A percentile compares a stretch with the other conserved stretches of the same genome.
Conservation (phyloP, 495 filamentous ascomycete species). For the Penicillium flavigenum region DNA sequence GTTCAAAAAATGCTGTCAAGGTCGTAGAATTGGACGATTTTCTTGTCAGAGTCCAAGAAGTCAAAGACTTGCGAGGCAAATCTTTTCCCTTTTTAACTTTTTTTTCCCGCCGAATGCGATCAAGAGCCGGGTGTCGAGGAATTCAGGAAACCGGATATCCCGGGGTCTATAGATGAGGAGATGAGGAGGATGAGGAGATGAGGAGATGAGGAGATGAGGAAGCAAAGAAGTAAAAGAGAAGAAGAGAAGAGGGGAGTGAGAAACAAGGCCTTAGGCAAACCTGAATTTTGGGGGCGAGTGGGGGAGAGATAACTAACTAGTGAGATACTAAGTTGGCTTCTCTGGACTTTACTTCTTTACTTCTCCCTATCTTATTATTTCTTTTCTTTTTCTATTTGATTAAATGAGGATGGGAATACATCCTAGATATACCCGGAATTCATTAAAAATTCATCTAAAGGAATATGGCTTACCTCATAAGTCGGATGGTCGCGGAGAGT, state of each 20-base stretch:
- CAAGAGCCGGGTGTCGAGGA: constrained; percentile 16
- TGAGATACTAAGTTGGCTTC: neutral
- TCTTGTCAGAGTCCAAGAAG: constrained; percentile 1
- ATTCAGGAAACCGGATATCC: neutral
- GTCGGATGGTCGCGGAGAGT: constrained; percentile 23
- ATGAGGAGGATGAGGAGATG: neutral
- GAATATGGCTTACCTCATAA: neutral
- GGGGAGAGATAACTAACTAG: constrained; percentile 1
- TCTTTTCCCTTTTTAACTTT: constrained; percentile 26
- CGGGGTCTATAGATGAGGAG: neutral
- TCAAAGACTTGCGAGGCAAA: constrained; percentile 29
- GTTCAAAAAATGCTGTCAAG: neutral
- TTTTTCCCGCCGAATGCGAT: constrained; percentile 27
- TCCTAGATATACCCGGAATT: neutral
- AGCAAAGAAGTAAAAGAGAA: constrained; percentile 8
- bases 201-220: neutral
- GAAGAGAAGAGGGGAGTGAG: constrained; percentile 16
- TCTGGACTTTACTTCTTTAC: neutral
- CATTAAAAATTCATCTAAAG: neutral
- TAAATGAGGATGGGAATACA: neutral
- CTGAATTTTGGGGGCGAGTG: constrained; percentile 5
- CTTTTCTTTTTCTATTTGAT: neutral
- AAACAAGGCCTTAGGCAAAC: constrained; percentile 13
- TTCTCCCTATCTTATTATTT: neutral
- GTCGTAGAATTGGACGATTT: neutral